Evolutionary conservation across 148 eudicot species (phyloP), one percentile per base, ranked within the genome.

Genomic region (Polygonum aviculare): DNA sequence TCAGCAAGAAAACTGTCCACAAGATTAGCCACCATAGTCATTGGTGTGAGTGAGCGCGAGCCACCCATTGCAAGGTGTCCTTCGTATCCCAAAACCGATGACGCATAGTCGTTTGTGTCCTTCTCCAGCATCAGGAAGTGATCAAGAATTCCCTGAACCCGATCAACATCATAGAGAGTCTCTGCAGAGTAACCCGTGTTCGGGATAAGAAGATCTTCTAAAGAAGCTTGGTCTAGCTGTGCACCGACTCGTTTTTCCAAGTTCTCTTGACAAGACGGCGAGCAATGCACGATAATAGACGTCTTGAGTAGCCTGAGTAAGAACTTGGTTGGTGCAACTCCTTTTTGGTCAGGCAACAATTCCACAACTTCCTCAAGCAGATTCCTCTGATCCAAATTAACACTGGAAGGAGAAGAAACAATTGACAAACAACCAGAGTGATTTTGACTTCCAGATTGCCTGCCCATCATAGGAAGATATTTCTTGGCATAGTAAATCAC

Each of bases 1-100:
- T 87, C 90, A 76, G 90, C 88, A 57, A 87, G 84, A 72, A 83
- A 87, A 16, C 80, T 69, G 38, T 87, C 90, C 22, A 87, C 78
- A 22, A 87, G 82, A 75, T 83, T 87, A 36, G 88, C 90, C 79
- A 87, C 90, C 85, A 79, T 79, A 44, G 82, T 79, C 48, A 78
- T 69, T 5, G 86, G 83, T 14, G 78, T 78, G 19, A 78, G 73
- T 6, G 83, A 74, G 51, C 79, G 75, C 4, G 79, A 71, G 33
- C 59, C 75, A 4, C 65, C 82, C 72, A 67, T 67, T 21, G 77
- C 41, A 51, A 79, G 77, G 33, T 76, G 80, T 33, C 69, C 83
- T 54, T 85, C 86, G 40, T 86, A 79, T 18, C 78, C 69, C 41
- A 73, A 49, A 74, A 74, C 48, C 18, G 76, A 74, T 9, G 81